Evolutionary conservation across 2,329 filamentous ascomycete genomes (phyloP).

Genomic region (Dactylonectria macrodidyma): DNA sequence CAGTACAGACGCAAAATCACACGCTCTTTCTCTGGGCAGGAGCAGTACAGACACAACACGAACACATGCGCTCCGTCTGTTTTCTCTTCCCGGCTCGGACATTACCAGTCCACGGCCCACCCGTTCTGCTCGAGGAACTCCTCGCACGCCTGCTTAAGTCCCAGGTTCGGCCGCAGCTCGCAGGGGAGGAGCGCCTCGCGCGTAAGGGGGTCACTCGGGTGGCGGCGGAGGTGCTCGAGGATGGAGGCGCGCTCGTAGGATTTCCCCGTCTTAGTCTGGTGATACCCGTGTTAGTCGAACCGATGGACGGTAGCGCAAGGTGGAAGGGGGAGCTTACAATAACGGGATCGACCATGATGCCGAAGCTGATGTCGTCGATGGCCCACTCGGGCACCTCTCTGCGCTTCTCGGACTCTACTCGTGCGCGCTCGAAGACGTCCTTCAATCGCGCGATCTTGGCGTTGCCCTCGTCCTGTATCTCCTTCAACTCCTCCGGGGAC

Average conservation of each 20-base stretch:
- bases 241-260: slow-evolving; percentile 92
- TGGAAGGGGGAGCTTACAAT: slow-evolving; percentile 57
- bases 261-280: slow-evolving; percentile 84
- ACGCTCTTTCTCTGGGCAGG: not conserved
- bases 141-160: slow-evolving; percentile 84
- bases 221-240: slow-evolving; percentile 85
- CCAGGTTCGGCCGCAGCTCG: slow-evolving; percentile 87
- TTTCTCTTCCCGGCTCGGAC: not conserved
- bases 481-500: slow-evolving; percentile 62
- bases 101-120: slow-evolving; percentile 92
- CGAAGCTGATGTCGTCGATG: slow-evolving; percentile 83
- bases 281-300: slow-evolving; percentile 33
- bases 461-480: slow-evolving; percentile 64
- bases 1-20: too few species aligned
- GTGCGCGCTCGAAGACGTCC: slow-evolving; percentile 67
- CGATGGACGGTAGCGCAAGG: not conserved
- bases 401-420: slow-evolving; percentile 59
- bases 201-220: slow-evolving; percentile 85
- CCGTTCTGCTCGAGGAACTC: slow-evolving; percentile 90
- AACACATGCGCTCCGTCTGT: not conserved
- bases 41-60: too few species aligned
- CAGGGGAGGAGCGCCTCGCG: slow-evolving; percentile 77
- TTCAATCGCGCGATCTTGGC: slow-evolving; percentile 62
- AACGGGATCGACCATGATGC: slow-evolving; percentile 80
- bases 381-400: slow-evolving; percentile 81